Conservation (phyloP, 2,329 filamentous ascomycete genomes). For the Grosmannia penicillata region DNA sequence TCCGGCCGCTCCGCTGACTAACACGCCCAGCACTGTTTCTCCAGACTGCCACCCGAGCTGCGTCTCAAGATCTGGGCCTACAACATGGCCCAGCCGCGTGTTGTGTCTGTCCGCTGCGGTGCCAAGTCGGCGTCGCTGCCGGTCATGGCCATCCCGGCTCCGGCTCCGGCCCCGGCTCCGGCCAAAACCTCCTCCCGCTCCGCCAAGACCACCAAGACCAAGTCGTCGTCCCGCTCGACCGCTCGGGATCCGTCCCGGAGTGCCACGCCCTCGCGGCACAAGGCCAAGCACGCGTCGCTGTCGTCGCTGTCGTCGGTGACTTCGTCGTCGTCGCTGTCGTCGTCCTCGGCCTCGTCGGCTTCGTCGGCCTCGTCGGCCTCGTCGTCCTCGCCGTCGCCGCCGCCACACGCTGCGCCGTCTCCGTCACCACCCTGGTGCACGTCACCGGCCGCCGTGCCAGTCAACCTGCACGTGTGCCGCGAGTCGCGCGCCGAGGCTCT, state of each 20-base stretch:
- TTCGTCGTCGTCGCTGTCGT: constrained; percentile 3
- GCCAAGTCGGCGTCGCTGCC: neutral
- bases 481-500: constrained; percentile 30
- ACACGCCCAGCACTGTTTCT: constrained; percentile 24
- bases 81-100: constrained; percentile 25
- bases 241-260: no score
- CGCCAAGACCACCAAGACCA: no score
- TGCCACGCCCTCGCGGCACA: no score
- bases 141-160: neutral
- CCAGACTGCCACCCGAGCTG: constrained; percentile 28
- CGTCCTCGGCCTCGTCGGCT: neutral
- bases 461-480: constrained; percentile 28
- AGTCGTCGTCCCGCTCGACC: no score
- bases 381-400: neutral
- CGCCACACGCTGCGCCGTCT: neutral
- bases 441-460: constrained; percentile 25
- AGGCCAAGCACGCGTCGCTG: no score
- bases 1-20: neutral
- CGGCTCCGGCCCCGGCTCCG: no score
- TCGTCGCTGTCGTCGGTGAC: no score
- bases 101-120: constrained; percentile 26
- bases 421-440: constrained; percentile 19
- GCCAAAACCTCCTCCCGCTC: no score
- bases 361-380: neutral
- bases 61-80: constrained; percentile 32